Percentiles rank a stretch among this genome's conserved stretches.
Conservation (phyloP, 805 yeast genomes). For the Saccharomyces mikatae region DNA sequence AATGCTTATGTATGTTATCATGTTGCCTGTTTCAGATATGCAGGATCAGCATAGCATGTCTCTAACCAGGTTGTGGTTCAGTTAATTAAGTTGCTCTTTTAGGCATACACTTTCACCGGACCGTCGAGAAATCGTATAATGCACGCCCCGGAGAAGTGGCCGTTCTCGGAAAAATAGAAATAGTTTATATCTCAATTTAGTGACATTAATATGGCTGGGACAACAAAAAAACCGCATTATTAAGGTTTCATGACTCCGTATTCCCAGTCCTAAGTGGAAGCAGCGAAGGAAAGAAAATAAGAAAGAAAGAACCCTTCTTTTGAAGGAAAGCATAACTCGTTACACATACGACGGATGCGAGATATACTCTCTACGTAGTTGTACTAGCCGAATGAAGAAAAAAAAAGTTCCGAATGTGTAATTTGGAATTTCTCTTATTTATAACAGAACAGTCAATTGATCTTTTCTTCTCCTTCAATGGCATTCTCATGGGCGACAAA, state of each 20-base stretch:
- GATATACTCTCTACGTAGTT: neutral
- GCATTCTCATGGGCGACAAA: neutral
- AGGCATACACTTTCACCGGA: neutral
- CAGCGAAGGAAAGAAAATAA: neutral
- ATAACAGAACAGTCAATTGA: neutral
- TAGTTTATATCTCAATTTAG: neutral
- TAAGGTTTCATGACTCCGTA: neutral
- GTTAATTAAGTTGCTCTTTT: neutral
- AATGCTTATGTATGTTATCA: neutral
- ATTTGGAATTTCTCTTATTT: neutral
- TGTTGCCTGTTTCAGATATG: neutral
- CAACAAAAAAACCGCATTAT: neutral
- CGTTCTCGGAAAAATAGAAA: neutral
- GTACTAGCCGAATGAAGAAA: neutral
- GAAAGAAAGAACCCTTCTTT: neutral
- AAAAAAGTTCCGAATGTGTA: neutral
- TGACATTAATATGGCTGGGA: neutral
- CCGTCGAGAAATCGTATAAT: neutral
- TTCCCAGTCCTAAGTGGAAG: neutral
- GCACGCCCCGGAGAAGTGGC: neutral
- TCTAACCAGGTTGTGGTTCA: neutral
- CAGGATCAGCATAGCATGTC: neutral
- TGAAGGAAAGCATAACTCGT: neutral
- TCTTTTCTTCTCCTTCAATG: neutral
- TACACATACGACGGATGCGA: neutral